Evolutionary conservation across 805 yeast species (phyloP).

Genomic region (Dipodascopsis uninucleata): DNA sequence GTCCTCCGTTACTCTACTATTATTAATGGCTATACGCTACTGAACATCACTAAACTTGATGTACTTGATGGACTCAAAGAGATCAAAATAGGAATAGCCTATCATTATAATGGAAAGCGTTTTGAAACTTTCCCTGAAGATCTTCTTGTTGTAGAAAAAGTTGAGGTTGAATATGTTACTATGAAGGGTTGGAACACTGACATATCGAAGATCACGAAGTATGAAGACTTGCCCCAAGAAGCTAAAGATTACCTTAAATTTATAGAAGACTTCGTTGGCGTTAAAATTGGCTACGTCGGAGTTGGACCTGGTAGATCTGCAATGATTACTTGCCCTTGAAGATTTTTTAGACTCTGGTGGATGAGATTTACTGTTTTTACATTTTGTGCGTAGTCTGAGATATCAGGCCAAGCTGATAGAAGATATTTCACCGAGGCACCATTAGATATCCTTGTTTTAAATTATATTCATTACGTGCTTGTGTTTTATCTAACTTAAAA

Average conservation of each 20-base stretch:
- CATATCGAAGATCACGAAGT: conserved; percentile 66
- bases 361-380: no score
- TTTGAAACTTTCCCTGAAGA: conserved; percentile 90
- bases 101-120: conserved; percentile 71
- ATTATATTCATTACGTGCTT: no score
- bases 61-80: conserved; percentile 88
- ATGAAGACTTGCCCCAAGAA: conserved; percentile 78
- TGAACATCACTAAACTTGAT: conserved; percentile 93
- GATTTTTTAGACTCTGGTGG: no score
- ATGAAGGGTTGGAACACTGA: conserved; percentile 92
- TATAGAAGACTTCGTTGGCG: conserved; percentile 79
- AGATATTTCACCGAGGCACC: no score
- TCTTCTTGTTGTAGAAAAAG: conserved; percentile 72
- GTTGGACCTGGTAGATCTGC: conserved; percentile 75
- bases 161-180: conserved; percentile 86
- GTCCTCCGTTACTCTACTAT: conserved; percentile 85
- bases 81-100: conserved; percentile 82
- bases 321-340: conserved; percentile 11
- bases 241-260: conserved; percentile 80
- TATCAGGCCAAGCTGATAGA: no score
- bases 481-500: no score
- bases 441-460: no score
- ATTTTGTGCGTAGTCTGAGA: no score
- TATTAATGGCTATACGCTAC: conserved; percentile 90
- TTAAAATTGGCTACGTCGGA: conserved; percentile 95